Conservation (phyloP, 106 monocot species). For the Vanilla planifolia region DNA sequence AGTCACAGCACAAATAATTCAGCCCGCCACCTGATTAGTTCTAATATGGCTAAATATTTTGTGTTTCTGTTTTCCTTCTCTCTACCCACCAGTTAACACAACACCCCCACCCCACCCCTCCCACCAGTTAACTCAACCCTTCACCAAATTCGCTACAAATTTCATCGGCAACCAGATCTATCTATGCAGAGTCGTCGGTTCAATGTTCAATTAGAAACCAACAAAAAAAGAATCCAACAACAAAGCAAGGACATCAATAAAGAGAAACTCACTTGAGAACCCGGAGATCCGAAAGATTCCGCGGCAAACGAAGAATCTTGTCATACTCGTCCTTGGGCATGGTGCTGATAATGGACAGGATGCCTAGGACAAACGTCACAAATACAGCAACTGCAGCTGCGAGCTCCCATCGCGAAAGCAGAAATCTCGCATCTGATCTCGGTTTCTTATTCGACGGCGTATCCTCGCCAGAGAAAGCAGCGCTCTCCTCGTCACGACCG, state of each 20-base stretch:
- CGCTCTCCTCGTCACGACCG: conserved; percentile 54
- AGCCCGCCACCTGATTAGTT: no score
- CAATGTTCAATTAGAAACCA: neutral
- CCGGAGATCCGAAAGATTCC: conserved; percentile 59
- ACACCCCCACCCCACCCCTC: no score
- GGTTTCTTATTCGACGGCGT: conserved; percentile 59
- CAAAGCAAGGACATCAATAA: neutral
- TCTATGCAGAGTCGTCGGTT: no score
- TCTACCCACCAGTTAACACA: no score
- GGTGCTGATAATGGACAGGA: conserved; percentile 55
- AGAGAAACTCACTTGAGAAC: conserved; percentile 53
- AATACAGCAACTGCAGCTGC: conserved; percentile 42
- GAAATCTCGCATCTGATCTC: conserved; percentile 14
- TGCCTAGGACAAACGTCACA: conserved; percentile 39
- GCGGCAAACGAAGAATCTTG: conserved; percentile 51
- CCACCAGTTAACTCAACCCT: no score
- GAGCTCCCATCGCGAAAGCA: conserved; percentile 55
- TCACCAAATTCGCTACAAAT: no score
- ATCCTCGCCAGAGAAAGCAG: conserved; percentile 29
- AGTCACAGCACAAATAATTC: no score
- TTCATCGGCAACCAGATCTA: no score
- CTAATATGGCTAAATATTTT: no score
- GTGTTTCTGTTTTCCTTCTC: no score
- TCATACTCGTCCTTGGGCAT: conserved; percentile 45
- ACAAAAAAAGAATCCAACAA: neutral